Conservation (phyloP, 108 stramenopile genomes). For the Skeletonema menzelii region DNA sequence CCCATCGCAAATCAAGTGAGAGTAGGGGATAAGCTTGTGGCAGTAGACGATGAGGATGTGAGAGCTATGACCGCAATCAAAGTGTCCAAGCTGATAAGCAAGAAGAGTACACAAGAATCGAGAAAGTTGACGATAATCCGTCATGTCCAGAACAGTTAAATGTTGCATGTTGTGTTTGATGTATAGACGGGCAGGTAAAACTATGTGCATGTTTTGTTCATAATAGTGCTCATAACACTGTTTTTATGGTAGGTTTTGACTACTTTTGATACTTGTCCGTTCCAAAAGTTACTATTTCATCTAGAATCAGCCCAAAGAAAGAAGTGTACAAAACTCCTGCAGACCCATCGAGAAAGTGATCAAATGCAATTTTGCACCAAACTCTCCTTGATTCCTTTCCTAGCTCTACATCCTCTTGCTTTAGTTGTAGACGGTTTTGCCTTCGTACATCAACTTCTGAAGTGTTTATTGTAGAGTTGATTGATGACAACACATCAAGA, state of each 20-base stretch:
- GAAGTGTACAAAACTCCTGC: slow-evolving; percentile 48
- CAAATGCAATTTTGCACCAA: slow-evolving; percentile 28
- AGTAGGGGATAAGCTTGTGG: slow-evolving; percentile 87
- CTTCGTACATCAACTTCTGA: neutral
- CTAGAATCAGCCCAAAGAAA: slow-evolving; percentile 42
- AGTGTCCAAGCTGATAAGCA: slow-evolving; percentile 84
- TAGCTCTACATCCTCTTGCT: neutral
- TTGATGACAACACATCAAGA: neutral
- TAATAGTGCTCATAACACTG: neutral
- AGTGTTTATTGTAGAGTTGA: neutral
- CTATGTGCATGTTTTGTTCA: neutral
- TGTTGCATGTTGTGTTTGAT: neutral
- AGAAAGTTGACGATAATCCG: slow-evolving; percentile 80
- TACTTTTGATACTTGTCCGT: neutral
- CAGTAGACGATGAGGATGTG: slow-evolving; percentile 89
- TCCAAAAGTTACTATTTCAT: slow-evolving; percentile 20
- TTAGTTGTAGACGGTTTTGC: neutral
- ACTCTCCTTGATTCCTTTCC: neutral
- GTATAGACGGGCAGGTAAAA: neutral
- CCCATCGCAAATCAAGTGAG: slow-evolving; percentile 74
- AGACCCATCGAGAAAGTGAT: slow-evolving; percentile 44
- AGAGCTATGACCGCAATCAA: slow-evolving; percentile 89
- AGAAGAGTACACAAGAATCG: slow-evolving; percentile 77
- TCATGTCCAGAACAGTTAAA: slow-evolving; percentile 9
- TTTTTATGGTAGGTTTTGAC: neutral